Evolutionary conservation across 1,284 basidiomycete species (phyloP).

Genomic region (Moesziomyces antarcticus): DNA sequence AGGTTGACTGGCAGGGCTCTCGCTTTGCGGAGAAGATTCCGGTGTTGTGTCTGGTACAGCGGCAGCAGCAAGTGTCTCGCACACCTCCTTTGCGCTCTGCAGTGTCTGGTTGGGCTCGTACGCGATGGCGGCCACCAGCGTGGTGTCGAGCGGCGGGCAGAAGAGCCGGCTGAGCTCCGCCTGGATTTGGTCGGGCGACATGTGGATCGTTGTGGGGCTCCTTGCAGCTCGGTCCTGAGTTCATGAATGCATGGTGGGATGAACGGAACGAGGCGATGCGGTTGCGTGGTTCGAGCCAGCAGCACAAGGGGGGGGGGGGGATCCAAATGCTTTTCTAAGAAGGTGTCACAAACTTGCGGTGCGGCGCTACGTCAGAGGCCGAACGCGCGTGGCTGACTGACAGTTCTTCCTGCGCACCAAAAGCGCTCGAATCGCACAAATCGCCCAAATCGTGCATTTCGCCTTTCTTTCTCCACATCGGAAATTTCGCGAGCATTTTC

Average conservation of each 20-base stretch:
- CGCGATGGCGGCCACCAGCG: conserved; percentile 54
- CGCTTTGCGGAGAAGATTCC: neutral
- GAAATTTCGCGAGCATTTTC: too few relatives aligned
- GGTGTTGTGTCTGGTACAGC: conserved; percentile 12
- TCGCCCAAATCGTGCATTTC: too few relatives aligned
- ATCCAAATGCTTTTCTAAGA: too few relatives aligned
- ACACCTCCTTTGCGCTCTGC: conserved; percentile 46
- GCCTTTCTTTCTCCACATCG: too few relatives aligned
- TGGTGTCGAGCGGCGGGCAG: conserved; percentile 51
- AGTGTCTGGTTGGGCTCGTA: conserved; percentile 51
- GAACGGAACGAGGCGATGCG: too few relatives aligned
- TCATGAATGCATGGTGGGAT: neutral
- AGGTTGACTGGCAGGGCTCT: neutral
- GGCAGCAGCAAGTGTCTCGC: conserved; percentile 43
- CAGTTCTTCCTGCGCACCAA: too few relatives aligned
- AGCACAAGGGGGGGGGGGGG: too few relatives aligned
- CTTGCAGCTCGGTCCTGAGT: neutral
- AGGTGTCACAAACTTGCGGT: too few relatives aligned
- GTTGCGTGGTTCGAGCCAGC: too few relatives aligned
- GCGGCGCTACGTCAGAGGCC: neutral
- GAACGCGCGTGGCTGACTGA: too few relatives aligned
- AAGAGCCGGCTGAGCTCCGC: conserved; percentile 38
- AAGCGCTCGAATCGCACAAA: too few relatives aligned
- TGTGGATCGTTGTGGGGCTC: neutral
- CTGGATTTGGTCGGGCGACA: conserved; percentile 44